Conservation (phyloP, 257 asterid species). For the Solanum appendiculatum region DNA sequence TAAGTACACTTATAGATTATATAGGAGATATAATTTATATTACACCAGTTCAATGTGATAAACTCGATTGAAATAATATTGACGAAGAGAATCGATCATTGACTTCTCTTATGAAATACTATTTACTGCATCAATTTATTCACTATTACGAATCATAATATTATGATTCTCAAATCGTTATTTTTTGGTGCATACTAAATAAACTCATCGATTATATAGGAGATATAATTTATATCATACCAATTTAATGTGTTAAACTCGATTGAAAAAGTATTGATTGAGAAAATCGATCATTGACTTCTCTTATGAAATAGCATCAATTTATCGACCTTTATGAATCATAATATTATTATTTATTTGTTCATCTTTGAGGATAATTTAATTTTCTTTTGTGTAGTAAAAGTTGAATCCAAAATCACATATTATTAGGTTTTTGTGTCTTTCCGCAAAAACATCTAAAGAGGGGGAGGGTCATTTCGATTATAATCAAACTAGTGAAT, state of each 20-base stretch:
- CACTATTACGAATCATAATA: background rate
- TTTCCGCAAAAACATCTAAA: background rate
- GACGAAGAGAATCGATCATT: background rate
- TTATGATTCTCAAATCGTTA: background rate
- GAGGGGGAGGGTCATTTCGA: background rate
- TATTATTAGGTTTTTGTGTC: background rate
- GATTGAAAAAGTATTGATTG: background rate
- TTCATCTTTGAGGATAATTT: background rate
- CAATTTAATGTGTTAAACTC: no score
- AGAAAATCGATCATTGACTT: background rate
- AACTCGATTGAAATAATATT: no score
- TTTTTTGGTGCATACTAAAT: background rate
- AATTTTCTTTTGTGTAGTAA: background rate
- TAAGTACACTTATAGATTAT: background rate
- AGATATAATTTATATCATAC: background rate
- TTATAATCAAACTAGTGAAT: background rate
- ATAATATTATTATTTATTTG: background rate
- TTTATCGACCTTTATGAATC: background rate
- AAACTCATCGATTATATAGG: background rate
- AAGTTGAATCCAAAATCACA: background rate
- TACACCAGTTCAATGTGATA: background rate
- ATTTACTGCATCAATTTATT: background rate
- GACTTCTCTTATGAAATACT: background rate
- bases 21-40: background rate
- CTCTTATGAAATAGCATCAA: background rate